Evolutionary conservation across 2,329 filamentous ascomycete genomes (phyloP).

Genomic region (Exophiala calicioides): DNA sequence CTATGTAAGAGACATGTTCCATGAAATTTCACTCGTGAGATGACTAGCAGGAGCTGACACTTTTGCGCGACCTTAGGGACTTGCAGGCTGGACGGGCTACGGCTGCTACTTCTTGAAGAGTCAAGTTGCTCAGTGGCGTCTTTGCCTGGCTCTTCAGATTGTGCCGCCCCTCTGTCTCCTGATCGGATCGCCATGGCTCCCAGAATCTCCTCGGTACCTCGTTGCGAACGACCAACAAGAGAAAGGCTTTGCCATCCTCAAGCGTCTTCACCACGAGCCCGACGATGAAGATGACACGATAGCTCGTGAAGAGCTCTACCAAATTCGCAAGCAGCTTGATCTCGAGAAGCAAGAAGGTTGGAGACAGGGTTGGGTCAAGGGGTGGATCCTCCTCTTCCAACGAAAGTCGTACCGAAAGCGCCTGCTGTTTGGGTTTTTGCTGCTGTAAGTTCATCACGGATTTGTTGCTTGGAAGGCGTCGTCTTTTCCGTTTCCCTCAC

Average conservation of each 20-base stretch:
- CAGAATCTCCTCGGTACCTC: conserved; percentile 14
- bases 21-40: neutral
- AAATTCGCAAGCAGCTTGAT: conserved; percentile 28
- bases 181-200: conserved; percentile 12
- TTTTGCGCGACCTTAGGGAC: too few species aligned
- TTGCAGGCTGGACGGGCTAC: conserved; percentile 23
- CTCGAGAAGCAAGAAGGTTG: conserved; percentile 21
- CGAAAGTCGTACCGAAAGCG: conserved; percentile 25
- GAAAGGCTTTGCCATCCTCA: conserved; percentile 32
- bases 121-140: conserved; percentile 24
- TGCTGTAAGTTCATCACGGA: conserved; percentile 36
- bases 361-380: conserved; percentile 20
- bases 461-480: too few species aligned
- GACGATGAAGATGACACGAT: conserved; percentile 41
- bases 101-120: conserved; percentile 15
- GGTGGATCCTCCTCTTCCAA: conserved; percentile 21
- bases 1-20: conserved; percentile 6
- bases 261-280: conserved; percentile 44
- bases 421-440: conserved; percentile 20
- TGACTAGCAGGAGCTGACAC: too few species aligned
- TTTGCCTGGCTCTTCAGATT: conserved; percentile 11
- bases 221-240: conserved; percentile 7
- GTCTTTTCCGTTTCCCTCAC: too few species aligned
- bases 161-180: conserved; percentile 11
- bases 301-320: conserved; percentile 44